Evolutionary conservation across 306 rosid species (phyloP), one percentile per base, ranked within the genome.

Genomic region (Quercus robur): DNA sequence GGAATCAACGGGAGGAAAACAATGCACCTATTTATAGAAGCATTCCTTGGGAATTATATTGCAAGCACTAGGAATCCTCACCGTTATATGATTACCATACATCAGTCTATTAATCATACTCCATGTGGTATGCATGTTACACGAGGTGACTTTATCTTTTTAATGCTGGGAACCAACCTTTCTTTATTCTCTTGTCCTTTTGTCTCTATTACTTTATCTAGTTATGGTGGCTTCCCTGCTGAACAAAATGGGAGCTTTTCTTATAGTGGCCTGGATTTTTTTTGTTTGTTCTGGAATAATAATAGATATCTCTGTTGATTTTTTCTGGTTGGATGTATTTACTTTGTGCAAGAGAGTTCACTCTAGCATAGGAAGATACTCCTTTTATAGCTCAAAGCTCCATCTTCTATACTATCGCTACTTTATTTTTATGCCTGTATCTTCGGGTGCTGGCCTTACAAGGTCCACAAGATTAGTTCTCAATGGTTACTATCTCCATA

Each of bases 111-210:
- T 35, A 71, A 71, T 55, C 51, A 13, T 75, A 71, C 61, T 61
- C 23, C 78, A 49, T 84, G 73, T 77, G 81, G 81, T 75, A 46
- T 61, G 74, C 66, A 73, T 61, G 66, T 52, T 59, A 15, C 63
- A 21, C 7, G 63, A 35, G 41, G 57, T 57, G 46, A 46, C 66
- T 72, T 79, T 49, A 28, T 41, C 62, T 80, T 21, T 38, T 30
- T 5, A 61, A n/a, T 63, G 74, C 17, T 4, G 9, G 71, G 23
- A 30, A 2, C 46, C 46, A 38, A 38, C 46, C 46, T 38, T 38
- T 38, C 46, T 46, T 54, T 25, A 63, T 61, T 44, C 61, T 21
- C 4, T 44, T 69, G 49, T 64, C 70, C 28, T 78, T 51, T 61
- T 79, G 66, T 76, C 66, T 38, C 25, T 6, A 58, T 30, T 78